phyloP scores from a whole-genome alignment of 805 yeast genomes.

The Sugiyamaella valdiviana region DNA sequence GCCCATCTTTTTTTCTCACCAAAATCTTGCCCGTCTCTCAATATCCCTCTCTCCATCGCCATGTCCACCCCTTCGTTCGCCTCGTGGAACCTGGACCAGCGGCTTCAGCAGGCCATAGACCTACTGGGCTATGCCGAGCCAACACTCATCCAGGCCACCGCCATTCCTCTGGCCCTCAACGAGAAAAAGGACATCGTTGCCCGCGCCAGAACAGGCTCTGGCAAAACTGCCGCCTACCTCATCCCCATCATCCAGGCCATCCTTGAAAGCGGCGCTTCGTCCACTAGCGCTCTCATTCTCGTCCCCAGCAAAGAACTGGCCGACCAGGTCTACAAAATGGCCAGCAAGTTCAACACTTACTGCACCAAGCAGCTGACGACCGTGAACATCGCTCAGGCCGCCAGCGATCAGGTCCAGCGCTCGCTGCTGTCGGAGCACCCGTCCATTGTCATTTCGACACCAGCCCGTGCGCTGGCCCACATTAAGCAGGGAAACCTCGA shows the following conservation, averaged over 20 bases:
- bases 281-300: constrained; percentile 53
- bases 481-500: constrained; percentile 42
- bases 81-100: constrained; percentile 70
- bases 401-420: constrained; percentile 62
- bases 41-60: background rate
- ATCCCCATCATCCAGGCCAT: constrained; percentile 81
- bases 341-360: constrained; percentile 60
- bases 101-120: constrained; percentile 77
- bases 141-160: constrained; percentile 81
- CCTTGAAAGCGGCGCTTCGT: constrained; percentile 33
- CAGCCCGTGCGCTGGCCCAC: constrained; percentile 60
- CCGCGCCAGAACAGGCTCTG: constrained; percentile 91
- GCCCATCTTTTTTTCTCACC: background rate
- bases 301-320: constrained; percentile 94
- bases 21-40: background rate
- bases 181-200: constrained; percentile 91
- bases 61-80: constrained; percentile 43
- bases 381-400: constrained; percentile 60
- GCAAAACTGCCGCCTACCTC: constrained; percentile 87
- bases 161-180: constrained; percentile 87
- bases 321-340: constrained; percentile 69
- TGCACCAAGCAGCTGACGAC: constrained; percentile 61
- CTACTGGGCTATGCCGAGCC: constrained; percentile 78
- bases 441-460: constrained; percentile 80
- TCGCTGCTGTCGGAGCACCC: constrained; percentile 70